Conservation (phyloP, 768 basidiomycete species). For the Harrya chromipes region DNA sequence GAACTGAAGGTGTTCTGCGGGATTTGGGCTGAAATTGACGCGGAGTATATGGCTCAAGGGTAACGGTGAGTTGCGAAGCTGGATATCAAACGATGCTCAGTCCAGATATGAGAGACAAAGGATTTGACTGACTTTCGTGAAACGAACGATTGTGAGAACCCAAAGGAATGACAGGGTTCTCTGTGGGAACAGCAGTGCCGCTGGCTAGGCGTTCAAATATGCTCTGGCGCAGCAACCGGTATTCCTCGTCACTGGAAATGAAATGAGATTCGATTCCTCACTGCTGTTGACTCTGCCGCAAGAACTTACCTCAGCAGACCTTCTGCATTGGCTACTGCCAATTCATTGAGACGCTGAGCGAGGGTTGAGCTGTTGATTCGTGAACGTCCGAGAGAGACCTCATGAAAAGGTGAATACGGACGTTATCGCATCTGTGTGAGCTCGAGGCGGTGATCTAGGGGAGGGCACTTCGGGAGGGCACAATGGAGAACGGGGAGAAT, state of each 20-base stretch:
- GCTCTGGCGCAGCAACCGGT: conserved; percentile 78
- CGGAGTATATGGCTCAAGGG: conserved; percentile 20
- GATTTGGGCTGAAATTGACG: conserved; percentile 31
- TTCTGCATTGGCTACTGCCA: conserved; percentile 76
- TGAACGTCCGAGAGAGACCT: conserved; percentile 12
- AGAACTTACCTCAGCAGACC: conserved; percentile 67
- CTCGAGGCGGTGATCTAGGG: conserved; percentile 24
- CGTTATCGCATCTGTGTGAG: conserved; percentile 53
- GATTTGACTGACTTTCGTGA: conserved; percentile 10
- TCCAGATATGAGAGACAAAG: background rate
- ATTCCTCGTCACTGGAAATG: conserved; percentile 71
- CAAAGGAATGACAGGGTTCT: conserved; percentile 60
- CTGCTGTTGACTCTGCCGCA: background rate
- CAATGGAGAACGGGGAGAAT: conserved; percentile 21
- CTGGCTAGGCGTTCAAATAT: conserved; percentile 77
- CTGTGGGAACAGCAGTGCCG: conserved; percentile 55
- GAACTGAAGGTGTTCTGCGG: conserved; percentile 50
- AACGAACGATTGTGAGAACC: conserved; percentile 32
- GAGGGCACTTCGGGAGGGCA: conserved; percentile 21
- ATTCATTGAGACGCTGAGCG: conserved; percentile 77
- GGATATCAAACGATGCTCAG: conserved; percentile 6
- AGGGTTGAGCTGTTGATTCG: conserved; percentile 55
- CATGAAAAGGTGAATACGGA: conserved; percentile 32
- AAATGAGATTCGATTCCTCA: conserved; percentile 2
- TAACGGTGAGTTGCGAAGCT: conserved; percentile 20